phyloP scores from a whole-genome alignment of 371 early-diverging fungal species.

The Apophysomyces variabilis region DNA sequence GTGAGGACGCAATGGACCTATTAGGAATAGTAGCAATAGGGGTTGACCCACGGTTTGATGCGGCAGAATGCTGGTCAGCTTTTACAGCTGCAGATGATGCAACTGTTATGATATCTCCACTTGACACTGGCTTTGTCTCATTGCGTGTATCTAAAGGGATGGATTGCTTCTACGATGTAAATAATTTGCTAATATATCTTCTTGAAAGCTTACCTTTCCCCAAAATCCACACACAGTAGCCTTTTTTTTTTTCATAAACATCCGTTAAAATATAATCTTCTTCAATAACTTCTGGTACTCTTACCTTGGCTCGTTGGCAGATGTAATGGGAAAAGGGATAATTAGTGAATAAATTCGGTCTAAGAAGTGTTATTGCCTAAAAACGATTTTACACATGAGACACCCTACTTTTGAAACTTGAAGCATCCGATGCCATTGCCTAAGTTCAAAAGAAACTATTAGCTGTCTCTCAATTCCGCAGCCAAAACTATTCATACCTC shows the following conservation, averaged over 20 bases:
- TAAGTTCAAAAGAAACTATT: background rate
- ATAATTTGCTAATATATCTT: background rate
- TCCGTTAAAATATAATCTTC: background rate
- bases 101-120: background rate
- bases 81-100: background rate
- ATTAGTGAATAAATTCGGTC: background rate
- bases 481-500: background rate
- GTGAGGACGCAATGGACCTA: no score
- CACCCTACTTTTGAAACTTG: background rate
- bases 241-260: background rate
- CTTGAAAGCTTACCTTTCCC: background rate
- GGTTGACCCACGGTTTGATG: no score
- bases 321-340: background rate
- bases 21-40: no score
- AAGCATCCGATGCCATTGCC: slow-evolving; percentile 2
- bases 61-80: no score
- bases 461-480: background rate
- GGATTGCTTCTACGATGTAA: background rate
- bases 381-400: background rate
- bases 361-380: background rate
- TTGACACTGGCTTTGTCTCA: background rate
- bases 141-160: background rate
- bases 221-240: slow-evolving; percentile 2
- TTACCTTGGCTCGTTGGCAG: background rate
- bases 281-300: background rate